phyloP scores from a whole-genome alignment of 2,329 filamentous ascomycete species.

The Colletotrichum sp. region DNA sequence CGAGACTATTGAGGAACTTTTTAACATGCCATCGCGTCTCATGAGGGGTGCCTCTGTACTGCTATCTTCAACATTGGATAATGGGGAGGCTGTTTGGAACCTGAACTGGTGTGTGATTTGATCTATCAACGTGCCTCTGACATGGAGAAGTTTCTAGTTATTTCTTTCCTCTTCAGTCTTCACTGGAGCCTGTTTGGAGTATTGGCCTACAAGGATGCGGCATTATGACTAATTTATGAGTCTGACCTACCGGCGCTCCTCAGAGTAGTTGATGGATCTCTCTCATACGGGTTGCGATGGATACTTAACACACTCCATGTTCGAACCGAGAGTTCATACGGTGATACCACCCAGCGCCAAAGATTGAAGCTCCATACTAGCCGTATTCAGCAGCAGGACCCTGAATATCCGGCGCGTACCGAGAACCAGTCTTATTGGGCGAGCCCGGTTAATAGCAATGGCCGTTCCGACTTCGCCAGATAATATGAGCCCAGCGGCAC shows the following conservation, averaged over 20 bases:
- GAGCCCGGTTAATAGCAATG: neutral
- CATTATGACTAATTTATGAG: no score
- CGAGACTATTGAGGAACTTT: neutral
- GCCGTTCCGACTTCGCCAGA: neutral
- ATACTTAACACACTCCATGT: neutral
- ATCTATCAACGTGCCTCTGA: neutral
- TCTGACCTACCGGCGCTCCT: neutral
- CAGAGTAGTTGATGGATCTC: neutral
- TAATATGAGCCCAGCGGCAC: neutral
- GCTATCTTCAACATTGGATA: neutral
- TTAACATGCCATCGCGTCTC: neutral
- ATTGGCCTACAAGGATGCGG: neutral
- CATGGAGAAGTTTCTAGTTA: neutral
- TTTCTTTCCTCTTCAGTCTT: neutral
- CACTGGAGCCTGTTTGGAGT: neutral
- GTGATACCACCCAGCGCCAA: neutral
- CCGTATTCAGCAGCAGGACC: neutral
- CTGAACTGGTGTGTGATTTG: neutral
- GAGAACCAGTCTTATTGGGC: neutral
- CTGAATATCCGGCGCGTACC: conserved; percentile 1
- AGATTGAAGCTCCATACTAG: neutral
- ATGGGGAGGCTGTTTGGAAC: neutral
- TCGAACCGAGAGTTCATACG: neutral
- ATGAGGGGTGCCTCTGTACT: neutral
- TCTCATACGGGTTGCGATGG: neutral